phyloP scores from a whole-genome alignment of 306 rosid species.

The Dalbergia cultrata region DNA sequence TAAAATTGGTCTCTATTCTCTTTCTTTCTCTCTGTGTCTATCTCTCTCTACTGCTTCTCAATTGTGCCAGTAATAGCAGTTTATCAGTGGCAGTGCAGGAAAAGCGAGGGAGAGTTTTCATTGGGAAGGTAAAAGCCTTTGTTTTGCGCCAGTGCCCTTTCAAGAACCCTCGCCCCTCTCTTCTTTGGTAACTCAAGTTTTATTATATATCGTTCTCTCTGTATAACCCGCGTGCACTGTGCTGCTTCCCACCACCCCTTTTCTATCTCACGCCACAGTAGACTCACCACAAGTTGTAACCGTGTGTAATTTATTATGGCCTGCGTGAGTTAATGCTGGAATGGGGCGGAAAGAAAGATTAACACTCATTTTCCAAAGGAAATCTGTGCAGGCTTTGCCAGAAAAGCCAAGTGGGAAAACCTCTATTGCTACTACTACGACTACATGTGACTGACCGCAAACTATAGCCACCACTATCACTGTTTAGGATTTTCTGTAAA shows the following conservation, averaged over 20 bases:
- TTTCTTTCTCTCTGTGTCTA: slow-evolving; percentile 1
- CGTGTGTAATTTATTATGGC: background rate
- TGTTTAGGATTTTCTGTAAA: slow-evolving; percentile 69
- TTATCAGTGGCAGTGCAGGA: slow-evolving; percentile 77
- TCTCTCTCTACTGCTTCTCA: slow-evolving; percentile 49
- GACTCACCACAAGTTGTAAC: background rate
- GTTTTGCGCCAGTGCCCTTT: slow-evolving; percentile 48
- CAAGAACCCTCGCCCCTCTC: slow-evolving; percentile 23
- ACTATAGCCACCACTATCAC: slow-evolving; percentile 50
- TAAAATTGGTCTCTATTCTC: background rate
- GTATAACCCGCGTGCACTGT: slow-evolving; percentile 46
- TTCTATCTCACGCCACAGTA: background rate
- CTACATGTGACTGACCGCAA: slow-evolving; percentile 45
- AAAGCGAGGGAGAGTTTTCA: slow-evolving; percentile 82
- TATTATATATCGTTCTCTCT: background rate
- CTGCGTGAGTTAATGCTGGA: slow-evolving; percentile 38
- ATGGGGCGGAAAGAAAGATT: slow-evolving; percentile 24
- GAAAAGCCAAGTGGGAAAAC: slow-evolving; percentile 44
- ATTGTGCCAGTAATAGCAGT: slow-evolving; percentile 75
- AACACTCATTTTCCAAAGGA: slow-evolving; percentile 53
- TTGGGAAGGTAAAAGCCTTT: slow-evolving; percentile 90
- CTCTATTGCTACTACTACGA: slow-evolving; percentile 14
- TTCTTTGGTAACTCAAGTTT: slow-evolving; percentile 33
- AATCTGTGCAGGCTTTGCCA: slow-evolving; percentile 57
- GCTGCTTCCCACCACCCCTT: background rate